Evolutionary conservation across 2,329 filamentous ascomycete genomes (phyloP), one percentile per base, ranked within the genome.

Genomic region (Aspergillus fumigatus): DNA sequence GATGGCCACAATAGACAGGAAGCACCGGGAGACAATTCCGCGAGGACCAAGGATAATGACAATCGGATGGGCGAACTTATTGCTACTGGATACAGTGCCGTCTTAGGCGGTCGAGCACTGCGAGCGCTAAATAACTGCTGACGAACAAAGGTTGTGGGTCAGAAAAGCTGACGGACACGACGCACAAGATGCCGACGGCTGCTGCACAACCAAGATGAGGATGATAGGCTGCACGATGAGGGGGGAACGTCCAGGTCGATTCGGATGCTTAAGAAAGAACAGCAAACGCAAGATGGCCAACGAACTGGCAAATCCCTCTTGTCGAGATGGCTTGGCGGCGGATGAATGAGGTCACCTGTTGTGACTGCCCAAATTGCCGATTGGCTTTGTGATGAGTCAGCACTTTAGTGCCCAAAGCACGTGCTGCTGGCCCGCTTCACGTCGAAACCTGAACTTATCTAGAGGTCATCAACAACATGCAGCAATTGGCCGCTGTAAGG

Each of bases 301-400:
- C 48, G 23, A 26, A 35, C 51, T 41, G 57, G 51, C 48, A 65
- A 62, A 64, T 62, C 57, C 58, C 54, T 55, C 53, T 48, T 50
- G 26, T 61, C 59, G 56, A 62, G 55, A 58, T 55, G 43, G 53
- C 55, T 58, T 63, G 56, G 55, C 58, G 54, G 56, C 55, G 58
- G 56, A 54, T 52, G 41, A 67, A 67, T 70, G 66, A 70, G 62
- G 63, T 67, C 67, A 67, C 23, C 32, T 38, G 32, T 6, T 38
- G 14, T 38, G 32, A 38, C 32, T 17, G 38, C 4, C 6, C 19
- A 6, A 19, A 32, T 9, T 45, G 3, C 48, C 65, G 59, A 62
- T 67, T 68, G 65, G 64, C 17, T 19, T 23, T 38, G 32, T 38
- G 14, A 38, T 67, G 59, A 67, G 49, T 68, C 64, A 69, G 57